Base-by-base conservation (phyloP, 2,329 filamentous ascomycete species). In the Aspergillus sp. region DNA sequence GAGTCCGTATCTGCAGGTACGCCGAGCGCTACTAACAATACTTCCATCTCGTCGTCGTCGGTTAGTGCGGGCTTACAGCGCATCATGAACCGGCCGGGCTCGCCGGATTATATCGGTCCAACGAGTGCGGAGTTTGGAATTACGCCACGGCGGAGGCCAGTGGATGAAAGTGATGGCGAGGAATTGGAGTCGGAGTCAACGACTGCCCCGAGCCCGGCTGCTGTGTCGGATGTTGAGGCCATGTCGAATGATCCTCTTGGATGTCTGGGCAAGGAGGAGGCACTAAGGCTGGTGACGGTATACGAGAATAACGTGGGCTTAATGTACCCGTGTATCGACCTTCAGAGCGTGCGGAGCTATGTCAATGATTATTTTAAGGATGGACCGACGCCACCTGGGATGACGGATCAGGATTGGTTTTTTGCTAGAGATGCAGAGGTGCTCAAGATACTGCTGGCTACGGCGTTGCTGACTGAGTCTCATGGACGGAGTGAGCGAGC, bases 241-340 rank as follows among this genome's bases (percentile, higher is more conserved):
- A 70, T 64, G 8, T 72, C 75, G 57, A 78, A 82, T 59, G 91
- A 96, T 67, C 90, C 90, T 0, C 81, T 96, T 14, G 90, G 90
- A 81, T 83, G 85, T 15, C 82, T 95, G 39, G 84, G 84, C 43
- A 85, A 87, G 67, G 85, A 90, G 43, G 91, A 97, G 69, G 90
- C 93, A 64, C 73, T 93, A 11, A 85, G 90, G 0, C 76, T 96
- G 14, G 89, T 90, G 60, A 81, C 84, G 14, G 79, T 96, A 0
- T 93, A 93, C 70, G 89, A 96, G 61, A 91, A 96, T 64, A 91
- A 96, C 67, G 87, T 95, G 66, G 90, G 90, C 35, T 83, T 93
- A 64, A 95, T 96, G 90, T 96, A 96, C 69, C 92, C 92, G 0
- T 86, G 96, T 15, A 73, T 96, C 40, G 84, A 90, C 64, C 86